Evolutionary conservation across 768 basidiomycete genomes (phyloP).

Genomic region (Phanerochaete sordida): DNA sequence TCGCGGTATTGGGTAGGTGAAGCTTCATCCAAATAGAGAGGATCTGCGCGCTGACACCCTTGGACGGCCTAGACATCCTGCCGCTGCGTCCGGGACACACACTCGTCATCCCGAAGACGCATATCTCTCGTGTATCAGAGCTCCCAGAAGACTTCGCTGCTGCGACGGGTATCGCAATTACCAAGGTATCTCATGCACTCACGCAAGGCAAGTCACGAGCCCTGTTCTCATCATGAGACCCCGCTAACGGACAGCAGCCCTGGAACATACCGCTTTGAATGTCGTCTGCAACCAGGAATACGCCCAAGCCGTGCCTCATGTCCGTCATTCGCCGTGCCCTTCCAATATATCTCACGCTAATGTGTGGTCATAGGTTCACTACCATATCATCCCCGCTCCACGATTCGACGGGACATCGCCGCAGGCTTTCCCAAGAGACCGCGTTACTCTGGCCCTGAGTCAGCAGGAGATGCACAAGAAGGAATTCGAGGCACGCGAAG

Average conservation of each 20-base stretch:
- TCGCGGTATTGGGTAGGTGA: slow-evolving; percentile 59
- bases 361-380: slow-evolving; percentile 53
- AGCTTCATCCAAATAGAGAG: background rate
- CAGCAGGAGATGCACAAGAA: slow-evolving; percentile 53
- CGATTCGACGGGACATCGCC: slow-evolving; percentile 28
- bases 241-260: slow-evolving; percentile 31
- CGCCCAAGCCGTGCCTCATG: slow-evolving; percentile 78
- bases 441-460: slow-evolving; percentile 31
- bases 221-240: background rate
- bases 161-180: slow-evolving; percentile 54
- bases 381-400: slow-evolving; percentile 75
- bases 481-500: slow-evolving; percentile 55
- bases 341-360: background rate
- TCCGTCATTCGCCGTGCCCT: slow-evolving; percentile 28
- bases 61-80: slow-evolving; percentile 49
- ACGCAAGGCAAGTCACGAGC: slow-evolving; percentile 47
- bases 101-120: slow-evolving; percentile 66
- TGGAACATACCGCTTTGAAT: slow-evolving; percentile 66
- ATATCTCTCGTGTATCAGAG: slow-evolving; percentile 61
- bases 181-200: slow-evolving; percentile 59
- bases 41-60: background rate
- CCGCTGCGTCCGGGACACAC: slow-evolving; percentile 66
- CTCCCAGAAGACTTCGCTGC: slow-evolving; percentile 57
- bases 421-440: slow-evolving; percentile 8
- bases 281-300: slow-evolving; percentile 82